Evolutionary conservation across 2,329 filamentous ascomycete species (phyloP).

Genomic region (Biscogniauxia sp.): DNA sequence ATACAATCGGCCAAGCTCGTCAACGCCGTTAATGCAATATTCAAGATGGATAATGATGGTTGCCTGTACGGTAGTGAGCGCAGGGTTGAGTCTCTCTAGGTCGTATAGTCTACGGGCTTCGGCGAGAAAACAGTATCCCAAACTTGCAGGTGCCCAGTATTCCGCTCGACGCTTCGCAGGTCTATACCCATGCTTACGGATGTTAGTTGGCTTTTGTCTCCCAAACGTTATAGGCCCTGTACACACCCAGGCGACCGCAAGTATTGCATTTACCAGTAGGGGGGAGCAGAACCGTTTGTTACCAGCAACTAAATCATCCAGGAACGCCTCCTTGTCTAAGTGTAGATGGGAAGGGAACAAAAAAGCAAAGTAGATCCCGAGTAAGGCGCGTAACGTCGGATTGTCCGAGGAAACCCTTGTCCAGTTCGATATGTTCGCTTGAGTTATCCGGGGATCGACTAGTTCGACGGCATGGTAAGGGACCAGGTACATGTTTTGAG

Average conservation of each 20-base stretch:
- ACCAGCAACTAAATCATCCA: slow-evolving; percentile 26
- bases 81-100: slow-evolving; percentile 26
- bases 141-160: slow-evolving; percentile 36
- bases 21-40: slow-evolving; percentile 28
- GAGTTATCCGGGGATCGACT: slow-evolving; percentile 21
- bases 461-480: slow-evolving; percentile 27
- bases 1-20: slow-evolving; percentile 25
- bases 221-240: background rate
- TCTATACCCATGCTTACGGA: slow-evolving; percentile 30
- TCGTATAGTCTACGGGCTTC: slow-evolving; percentile 41
- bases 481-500: slow-evolving; percentile 19
- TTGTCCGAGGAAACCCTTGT: slow-evolving; percentile 28
- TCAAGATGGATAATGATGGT: slow-evolving; percentile 31
- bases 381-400: slow-evolving; percentile 22
- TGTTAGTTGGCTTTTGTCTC: slow-evolving; percentile 6
- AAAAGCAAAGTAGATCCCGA: slow-evolving; percentile 21
- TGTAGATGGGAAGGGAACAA: slow-evolving; percentile 19
- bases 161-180: slow-evolving; percentile 29
- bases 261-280: slow-evolving; percentile 27
- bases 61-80: slow-evolving; percentile 36
- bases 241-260: slow-evolving; percentile 31
- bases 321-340: slow-evolving; percentile 29
- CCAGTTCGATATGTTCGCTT: slow-evolving; percentile 25
- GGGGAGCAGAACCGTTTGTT: slow-evolving; percentile 25
- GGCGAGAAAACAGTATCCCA: slow-evolving; percentile 36